Base-by-base conservation (phyloP, 192 early-diverging fungal species). In the Endogone sp. region DNA sequence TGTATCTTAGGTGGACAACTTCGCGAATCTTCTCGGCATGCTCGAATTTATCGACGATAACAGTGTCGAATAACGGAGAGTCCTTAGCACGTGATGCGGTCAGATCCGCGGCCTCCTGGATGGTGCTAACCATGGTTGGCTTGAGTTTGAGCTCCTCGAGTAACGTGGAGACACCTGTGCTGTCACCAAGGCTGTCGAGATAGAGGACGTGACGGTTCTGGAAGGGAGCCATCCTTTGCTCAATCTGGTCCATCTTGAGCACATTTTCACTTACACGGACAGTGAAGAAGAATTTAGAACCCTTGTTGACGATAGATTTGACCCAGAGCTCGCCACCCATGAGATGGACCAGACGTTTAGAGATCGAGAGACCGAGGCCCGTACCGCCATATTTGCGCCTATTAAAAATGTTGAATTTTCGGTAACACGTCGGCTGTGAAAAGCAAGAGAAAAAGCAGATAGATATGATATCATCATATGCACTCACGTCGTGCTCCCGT, bases 281-380 rank as follows among this genome's bases (percentile, higher is more conserved):
- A 2, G 90, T 92, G 64, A 94, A 92, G 75, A 80, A 89, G 79
- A 94, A 94, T 65, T 85, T 84, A 0, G 91, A 92, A 28, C 93
- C 91, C 31, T 81, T 74, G n/a, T 89, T 90, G 63, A 84, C 86
- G 26, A 82, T 81, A 67, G 86, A 88, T 72, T 90, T 86, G 9
- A 93, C 91, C 82, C 91, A 89, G 60, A 95, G 87, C 66, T 86
- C 75, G 26, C 93, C 93, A 56, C 91, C 91, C 78, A 93, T 88
- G 56, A 93, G 75, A 56, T 87, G 83, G 49, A 89, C 88, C 6
- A 96, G 78, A 31, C 89, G 85, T 75, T 88, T 89, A 10, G 88
- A 92, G 57, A 96, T 96, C 30, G 88, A 91, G 29, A 96, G 81
- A 0, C 93, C 93, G 22, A 96, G 75, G 0, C 95, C 93, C 11